Evolutionary conservation across 331 rosid genomes (phyloP), one percentile per base, ranked within the genome.

Genomic region (Malus hybrid): DNA sequence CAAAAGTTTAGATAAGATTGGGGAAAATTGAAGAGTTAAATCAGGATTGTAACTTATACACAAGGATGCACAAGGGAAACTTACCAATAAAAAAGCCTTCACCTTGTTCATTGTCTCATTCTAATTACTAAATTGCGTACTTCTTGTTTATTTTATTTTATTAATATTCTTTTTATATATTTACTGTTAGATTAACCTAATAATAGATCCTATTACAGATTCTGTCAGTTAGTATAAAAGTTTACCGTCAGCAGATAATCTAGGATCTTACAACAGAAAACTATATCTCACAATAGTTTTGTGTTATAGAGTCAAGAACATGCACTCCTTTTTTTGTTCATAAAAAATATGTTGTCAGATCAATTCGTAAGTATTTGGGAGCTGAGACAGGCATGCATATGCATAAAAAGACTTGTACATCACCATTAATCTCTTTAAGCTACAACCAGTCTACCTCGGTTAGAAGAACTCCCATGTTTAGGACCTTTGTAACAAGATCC

Each of bases 391-490:
- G 10, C 3, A 15, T 9, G 12, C 15, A 11, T 33, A 29, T 46
- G 54, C 31, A 64, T 34, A 72, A 65, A 18, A 18, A 48, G 10
- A 65, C 6, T 13, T 72, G 54, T n/a, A 50, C 10, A 42, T 13
- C 56, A 76, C 65, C 60, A 46, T 36, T 36, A 76, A 77, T 54
- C 71, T 1, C 57, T 19, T 36, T 14, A 32, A 70, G 65, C 31
- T 70, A 72, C 66, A 70, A 22, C 60, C 52, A 59, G 8, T 18
- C 82, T 78, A 93, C 97, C 97, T 94, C 97, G 44, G 97, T 88
- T 74, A 94, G 83, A 74, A 94, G 93, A 86, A 94, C 90, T 72
- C 98, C 97, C 85, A 86, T 79, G 71, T 89, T 87, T 11, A 91
- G 90, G 20, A 83, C 93, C 85, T 87, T 83, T 44, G 80, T 81